Base-by-base conservation (phyloP, 2,329 filamentous ascomycete genomes). In the Verticillium nonalfalfae region DNA sequence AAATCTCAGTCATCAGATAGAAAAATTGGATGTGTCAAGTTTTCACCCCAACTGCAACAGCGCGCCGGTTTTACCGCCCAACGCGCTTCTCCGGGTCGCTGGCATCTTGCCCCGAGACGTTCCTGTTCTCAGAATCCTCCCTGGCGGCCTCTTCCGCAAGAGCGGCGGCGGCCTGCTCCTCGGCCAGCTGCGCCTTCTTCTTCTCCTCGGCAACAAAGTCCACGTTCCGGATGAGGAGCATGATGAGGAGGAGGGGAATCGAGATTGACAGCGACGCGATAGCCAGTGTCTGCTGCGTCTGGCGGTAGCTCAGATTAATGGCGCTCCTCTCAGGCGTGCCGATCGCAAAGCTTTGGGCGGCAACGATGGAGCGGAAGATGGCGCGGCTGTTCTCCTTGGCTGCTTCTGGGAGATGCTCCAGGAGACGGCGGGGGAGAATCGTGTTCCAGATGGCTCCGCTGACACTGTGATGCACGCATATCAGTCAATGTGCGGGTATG, bases 381-480 rank as follows among this genome's bases (percentile, higher is more conserved):
- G 57, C 39, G 11, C 15, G 15, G 14, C 38, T 40, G 11, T 66
- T 67, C 0, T 36, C 56, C 36, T 65, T 67, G 31, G 65, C 66
- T n/a, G 59, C 55, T 0, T 63, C 63, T 2, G 69, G 69, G 6
- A 70, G 68, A 40, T 71, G 68, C 0, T 59, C 45, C 3, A 58
- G 13, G 1, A 72, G 68, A 11, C 71, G 72, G 13, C 65, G 61
- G 0, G 68, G 69, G 2, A 72, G 68, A 2, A 69, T 64, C 13
- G 68, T 68, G 50, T 70, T 70, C 74, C 74, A 76, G 40, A 76
- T 75, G 7, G 74, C 74, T 1, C 74, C 74, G 6, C 71, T 69
- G 5, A 76, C 70, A 36, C 71, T 75, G n/a, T 18, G n/a, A 14
- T n/a, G 35, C 3, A 26, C 7, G 18, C 13, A 9, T 2, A 21